phyloP scores from a whole-genome alignment of 2,329 filamentous ascomycete genomes.

The Scleromitrula shiraiana region DNA sequence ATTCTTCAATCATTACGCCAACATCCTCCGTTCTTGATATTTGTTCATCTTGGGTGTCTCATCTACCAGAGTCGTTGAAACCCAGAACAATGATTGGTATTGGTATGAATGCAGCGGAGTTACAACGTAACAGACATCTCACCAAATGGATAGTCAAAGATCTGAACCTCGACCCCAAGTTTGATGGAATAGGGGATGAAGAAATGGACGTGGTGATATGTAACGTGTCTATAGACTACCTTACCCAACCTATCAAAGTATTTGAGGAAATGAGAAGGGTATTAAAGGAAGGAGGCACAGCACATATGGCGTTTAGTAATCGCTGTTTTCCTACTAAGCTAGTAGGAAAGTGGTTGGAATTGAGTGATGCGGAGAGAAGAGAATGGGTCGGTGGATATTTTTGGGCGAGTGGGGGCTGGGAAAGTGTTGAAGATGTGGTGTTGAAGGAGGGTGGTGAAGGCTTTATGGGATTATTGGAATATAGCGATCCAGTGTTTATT shows the following conservation, averaged over 20 bases:
- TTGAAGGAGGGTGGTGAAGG: slow-evolving; percentile 33
- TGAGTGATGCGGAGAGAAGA: slow-evolving; percentile 38
- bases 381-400: slow-evolving; percentile 45
- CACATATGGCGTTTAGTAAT: slow-evolving; percentile 44
- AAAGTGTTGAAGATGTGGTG: slow-evolving; percentile 44
- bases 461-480: slow-evolving; percentile 5
- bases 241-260: slow-evolving; percentile 38
- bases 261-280: slow-evolving; percentile 34
- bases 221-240: slow-evolving; percentile 44
- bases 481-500: slow-evolving; percentile 37
- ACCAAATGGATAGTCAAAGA: slow-evolving; percentile 33
- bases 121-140: slow-evolving; percentile 35
- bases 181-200: slow-evolving; percentile 15
- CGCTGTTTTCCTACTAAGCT: slow-evolving; percentile 47
- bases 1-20: slow-evolving; percentile 34
- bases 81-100: slow-evolving; percentile 33
- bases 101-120: slow-evolving; percentile 40
- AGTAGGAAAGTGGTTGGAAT: slow-evolving; percentile 38
- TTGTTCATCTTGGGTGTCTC: slow-evolving; percentile 41
- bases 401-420: slow-evolving; percentile 39
- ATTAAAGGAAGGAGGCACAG: slow-evolving; percentile 35
- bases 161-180: slow-evolving; percentile 32
- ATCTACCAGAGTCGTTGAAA: slow-evolving; percentile 28
- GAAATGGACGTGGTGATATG: slow-evolving; percentile 40
- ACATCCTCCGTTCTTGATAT: slow-evolving; percentile 39